Conservation (phyloP, 768 basidiomycete species). For the Imleria badia region DNA sequence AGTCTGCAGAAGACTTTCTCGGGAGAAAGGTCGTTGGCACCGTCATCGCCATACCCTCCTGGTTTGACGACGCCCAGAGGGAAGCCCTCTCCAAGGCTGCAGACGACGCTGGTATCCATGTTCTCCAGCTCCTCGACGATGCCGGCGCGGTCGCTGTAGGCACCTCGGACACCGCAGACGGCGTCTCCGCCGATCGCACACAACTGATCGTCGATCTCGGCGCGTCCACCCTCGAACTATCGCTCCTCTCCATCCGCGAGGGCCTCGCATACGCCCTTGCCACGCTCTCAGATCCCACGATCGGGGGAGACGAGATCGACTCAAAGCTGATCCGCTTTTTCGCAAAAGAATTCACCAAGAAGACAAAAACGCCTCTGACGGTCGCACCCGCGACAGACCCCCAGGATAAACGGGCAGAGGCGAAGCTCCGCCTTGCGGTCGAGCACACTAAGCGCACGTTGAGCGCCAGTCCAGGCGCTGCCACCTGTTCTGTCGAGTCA, state of each 20-base stretch:
- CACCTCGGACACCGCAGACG: conserved; percentile 46
- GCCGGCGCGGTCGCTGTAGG: conserved; percentile 67
- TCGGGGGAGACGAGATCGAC: conserved; percentile 76
- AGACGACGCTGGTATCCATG: conserved; percentile 74
- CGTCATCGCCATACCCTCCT: conserved; percentile 80
- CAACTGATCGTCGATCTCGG: conserved; percentile 84
- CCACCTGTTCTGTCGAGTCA: conserved; percentile 89
- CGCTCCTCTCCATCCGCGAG: conserved; percentile 70
- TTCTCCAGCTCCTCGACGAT: conserved; percentile 87
- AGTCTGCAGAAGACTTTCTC: conserved; percentile 89
- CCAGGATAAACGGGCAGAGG: conserved; percentile 80
- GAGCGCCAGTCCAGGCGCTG: conserved; percentile 81
- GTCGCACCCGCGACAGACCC: conserved; percentile 58
- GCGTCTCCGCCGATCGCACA: conserved; percentile 60
- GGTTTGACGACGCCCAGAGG: conserved; percentile 68
- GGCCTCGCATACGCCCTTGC: conserved; percentile 71
- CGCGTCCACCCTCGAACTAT: conserved; percentile 64
- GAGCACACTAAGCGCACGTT: conserved; percentile 95
- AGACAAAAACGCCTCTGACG: conserved; percentile 74
- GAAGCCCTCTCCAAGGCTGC: conserved; percentile 74
- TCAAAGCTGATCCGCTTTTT: conserved; percentile 87
- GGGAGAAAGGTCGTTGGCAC: conserved; percentile 76
- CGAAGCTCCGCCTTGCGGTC: conserved; percentile 89
- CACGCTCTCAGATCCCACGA: conserved; percentile 40
- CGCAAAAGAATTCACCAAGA: conserved; percentile 95